Evolutionary conservation across 2,329 filamentous ascomycete genomes (phyloP), one percentile per base, ranked within the genome.

Genomic region (Monosporascus sp.): DNA sequence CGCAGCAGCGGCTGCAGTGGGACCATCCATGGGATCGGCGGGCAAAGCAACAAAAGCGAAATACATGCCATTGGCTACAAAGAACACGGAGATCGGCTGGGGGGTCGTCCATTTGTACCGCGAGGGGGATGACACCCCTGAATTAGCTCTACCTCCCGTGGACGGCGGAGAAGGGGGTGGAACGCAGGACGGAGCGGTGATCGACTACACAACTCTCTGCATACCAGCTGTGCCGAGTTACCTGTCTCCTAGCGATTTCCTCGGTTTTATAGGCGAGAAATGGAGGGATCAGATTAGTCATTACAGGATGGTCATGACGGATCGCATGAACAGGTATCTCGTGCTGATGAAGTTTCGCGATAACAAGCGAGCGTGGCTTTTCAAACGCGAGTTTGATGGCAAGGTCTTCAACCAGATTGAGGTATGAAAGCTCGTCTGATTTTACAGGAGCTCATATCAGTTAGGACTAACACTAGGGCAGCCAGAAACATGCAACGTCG

Each of bases 221-320:
- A 93, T 99, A 58, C 85, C 96, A 27, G 92, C 93, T 5, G 93
- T 99, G 16, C 94, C 94, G 7, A 94, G 89, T 31, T 97, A 97
- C 70, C 87, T 97, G 74, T 90, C 90, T 7, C 89, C 92, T 0
- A 88, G 88, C 7, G 93, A 97, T 65, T 90, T 99, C 55, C 74
- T 97, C 58, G 92, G 91, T 0, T 97, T 95, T 63, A 83, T 97
- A 6, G 94, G 94, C 3, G 89, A 96, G 68, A 85, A 85, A 66
- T 96, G 93, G 69, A 83, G 89, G 68, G 84, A 88, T 54, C 82
- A 92, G 55, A 90, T 99, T 54, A 94, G 88, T 63, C 94, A 99
- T 74, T 96, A 96, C 67, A 81, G 94, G 51, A 91, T 99, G 83
- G 89, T 99, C 52, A 86, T 91, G 77, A 97, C 94, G 1, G 88